Percentiles rank a stretch among this genome's conserved stretches.
These are phyloP conservation scores for Paraglomus occultum DNA, from an alignment of 192 early-diverging fungal genomes.

Conservation along the genomic window DNA sequence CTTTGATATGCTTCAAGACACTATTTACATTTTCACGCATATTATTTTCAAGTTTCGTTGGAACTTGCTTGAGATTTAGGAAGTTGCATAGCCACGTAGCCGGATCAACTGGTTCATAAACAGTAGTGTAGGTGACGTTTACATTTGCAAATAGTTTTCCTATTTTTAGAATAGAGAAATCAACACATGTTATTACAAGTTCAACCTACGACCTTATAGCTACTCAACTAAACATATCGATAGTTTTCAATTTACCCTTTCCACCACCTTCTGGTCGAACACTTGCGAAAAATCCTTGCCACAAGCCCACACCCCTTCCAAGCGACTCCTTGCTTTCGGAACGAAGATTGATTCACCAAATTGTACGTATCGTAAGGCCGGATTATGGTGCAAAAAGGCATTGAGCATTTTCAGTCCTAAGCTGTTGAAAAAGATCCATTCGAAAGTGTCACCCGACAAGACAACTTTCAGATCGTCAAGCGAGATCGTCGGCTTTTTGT, in stretches of 20 bases:
- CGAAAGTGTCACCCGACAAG: no score
- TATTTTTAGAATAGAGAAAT: no score
- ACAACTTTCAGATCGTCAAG: no score
- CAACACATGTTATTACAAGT: no score
- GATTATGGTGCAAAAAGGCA: constrained; percentile 36
- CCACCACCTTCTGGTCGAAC: constrained; percentile 64
- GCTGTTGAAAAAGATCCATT: no score
- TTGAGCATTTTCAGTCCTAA: constrained; percentile 36
- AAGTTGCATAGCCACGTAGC: background rate
- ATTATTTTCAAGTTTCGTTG: background rate
- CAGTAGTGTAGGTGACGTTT: constrained; percentile 6
- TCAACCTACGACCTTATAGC: background rate
- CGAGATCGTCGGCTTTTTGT: no score
- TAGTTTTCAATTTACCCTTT: no score
- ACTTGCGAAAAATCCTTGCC: constrained; percentile 83
- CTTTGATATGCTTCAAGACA: background rate
- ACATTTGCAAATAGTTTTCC: constrained; percentile 26
- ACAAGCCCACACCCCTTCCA: constrained; percentile 74
- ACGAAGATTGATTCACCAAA: constrained; percentile 32
- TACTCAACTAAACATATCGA: background rate
- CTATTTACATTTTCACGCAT: background rate
- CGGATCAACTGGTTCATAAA: constrained; percentile 17
- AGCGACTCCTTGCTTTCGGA: constrained; percentile 24
- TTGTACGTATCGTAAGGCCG: constrained; percentile 32
- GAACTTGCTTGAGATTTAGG: background rate